These are phyloP conservation scores for Dioscorea cayenensis DNA, from an alignment of 116 monocot genomes.

Conservation along the genomic window DNA sequence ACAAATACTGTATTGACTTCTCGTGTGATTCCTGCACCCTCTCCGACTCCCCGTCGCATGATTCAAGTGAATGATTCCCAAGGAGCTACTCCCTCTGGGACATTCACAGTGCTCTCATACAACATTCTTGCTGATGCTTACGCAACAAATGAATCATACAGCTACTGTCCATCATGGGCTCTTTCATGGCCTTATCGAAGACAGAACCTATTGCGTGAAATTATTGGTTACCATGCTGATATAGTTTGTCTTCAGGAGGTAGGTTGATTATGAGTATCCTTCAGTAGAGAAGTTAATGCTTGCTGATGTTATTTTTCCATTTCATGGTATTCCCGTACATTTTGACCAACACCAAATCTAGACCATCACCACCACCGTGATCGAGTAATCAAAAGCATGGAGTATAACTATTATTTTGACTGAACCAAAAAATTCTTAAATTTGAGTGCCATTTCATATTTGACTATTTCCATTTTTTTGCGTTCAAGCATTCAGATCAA, in stretches of 20 bases:
- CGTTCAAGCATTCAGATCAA: too few relatives aligned
- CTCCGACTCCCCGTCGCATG: slow-evolving; percentile 73
- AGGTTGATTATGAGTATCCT: background rate
- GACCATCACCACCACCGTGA: background rate
- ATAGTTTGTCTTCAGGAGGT: slow-evolving; percentile 99
- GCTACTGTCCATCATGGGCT: slow-evolving; percentile 97
- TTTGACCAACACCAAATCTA: background rate
- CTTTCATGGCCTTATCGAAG: slow-evolving; percentile 95
- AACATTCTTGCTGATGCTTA: slow-evolving; percentile 81
- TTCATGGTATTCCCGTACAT: background rate
- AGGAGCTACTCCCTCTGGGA: slow-evolving; percentile 39
- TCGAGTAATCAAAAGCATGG: background rate
- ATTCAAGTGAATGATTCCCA: slow-evolving; percentile 54
- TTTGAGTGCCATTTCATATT: background rate
- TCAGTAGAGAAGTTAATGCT: background rate
- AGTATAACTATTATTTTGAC: background rate
- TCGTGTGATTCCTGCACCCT: slow-evolving; percentile 89
- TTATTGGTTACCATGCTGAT: slow-evolving; percentile 89
- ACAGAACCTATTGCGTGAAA: slow-evolving; percentile 90
- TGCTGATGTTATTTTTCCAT: background rate
- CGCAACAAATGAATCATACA: slow-evolving; percentile 62
- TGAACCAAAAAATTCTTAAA: background rate
- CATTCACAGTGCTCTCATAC: slow-evolving; percentile 84
- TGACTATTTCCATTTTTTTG: too few relatives aligned
- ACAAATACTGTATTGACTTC: slow-evolving; percentile 55